A percentile compares a stretch with the other conserved stretches of the same genome.
These are phyloP conservation scores for Hyaloscypha bicolor DNA, from an alignment of 495 filamentous ascomycete genomes.

Conservation along the genomic window DNA sequence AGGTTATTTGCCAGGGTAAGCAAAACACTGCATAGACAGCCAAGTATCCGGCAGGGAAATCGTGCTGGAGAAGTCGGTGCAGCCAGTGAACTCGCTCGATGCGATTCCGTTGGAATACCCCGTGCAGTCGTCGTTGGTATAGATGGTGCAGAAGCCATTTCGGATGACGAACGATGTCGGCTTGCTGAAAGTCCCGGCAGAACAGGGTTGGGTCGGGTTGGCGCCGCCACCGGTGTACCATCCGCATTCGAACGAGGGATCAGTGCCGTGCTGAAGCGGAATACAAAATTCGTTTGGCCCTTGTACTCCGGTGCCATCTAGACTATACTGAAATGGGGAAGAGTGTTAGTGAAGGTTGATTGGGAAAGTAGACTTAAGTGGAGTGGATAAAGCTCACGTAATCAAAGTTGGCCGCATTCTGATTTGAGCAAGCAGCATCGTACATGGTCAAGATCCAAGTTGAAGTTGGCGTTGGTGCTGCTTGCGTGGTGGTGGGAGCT, in stretches of 20 bases:
- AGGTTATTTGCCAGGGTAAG: neutral
- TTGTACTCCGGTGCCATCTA: neutral
- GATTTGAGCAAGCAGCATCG: neutral
- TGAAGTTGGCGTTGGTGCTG: conserved; percentile 1
- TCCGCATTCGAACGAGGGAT: neutral
- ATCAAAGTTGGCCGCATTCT: neutral
- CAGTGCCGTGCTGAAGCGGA: neutral
- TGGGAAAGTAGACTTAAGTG: neutral
- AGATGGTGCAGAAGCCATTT: neutral
- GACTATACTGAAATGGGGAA: neutral
- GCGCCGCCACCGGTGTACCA: neutral
- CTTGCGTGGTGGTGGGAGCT: neutral
- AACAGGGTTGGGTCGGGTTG: neutral
- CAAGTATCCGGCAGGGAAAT: neutral
- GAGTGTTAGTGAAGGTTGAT: neutral
- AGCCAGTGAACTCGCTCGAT: neutral
- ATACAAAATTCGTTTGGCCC: neutral
- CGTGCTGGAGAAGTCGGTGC: neutral
- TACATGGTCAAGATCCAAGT: neutral
- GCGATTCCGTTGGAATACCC: neutral
- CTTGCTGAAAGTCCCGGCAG: neutral
- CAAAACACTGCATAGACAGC: neutral
- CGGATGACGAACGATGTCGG: neutral
- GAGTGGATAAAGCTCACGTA: neutral
- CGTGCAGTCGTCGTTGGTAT: neutral